A percentile compares a stretch with the other conserved stretches of the same genome.
These are phyloP conservation scores for Ganoderma boninense DNA, from an alignment of 1,284 basidiomycete species.

Conservation along the genomic window DNA sequence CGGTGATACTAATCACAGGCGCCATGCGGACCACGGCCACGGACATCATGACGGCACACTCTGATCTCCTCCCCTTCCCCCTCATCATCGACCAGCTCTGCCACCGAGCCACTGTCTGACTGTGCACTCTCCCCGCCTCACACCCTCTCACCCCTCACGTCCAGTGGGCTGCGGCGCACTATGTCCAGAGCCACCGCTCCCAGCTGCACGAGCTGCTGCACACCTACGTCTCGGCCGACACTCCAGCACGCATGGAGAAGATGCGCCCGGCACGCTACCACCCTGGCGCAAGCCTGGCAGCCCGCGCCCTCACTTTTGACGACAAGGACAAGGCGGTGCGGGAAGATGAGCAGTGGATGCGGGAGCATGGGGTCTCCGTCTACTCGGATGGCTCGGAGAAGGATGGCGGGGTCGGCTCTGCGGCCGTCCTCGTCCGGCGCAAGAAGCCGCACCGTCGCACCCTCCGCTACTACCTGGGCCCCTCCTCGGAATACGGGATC, in stretches of 20 bases:
- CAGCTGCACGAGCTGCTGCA: slow-evolving; percentile 36
- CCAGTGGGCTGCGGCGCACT: slow-evolving; percentile 15
- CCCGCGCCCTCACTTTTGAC: not conserved
- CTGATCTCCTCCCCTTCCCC: slow-evolving; percentile 43
- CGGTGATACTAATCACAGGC: slow-evolving; percentile 44
- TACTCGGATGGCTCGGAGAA: slow-evolving; percentile 35
- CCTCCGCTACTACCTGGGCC: too few relatives aligned
- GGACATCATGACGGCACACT: slow-evolving; percentile 43
- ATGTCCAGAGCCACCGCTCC: slow-evolving; percentile 29
- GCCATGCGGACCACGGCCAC: slow-evolving; percentile 44
- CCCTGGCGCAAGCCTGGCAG: slow-evolving; percentile 3
- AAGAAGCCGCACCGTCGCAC: too few relatives aligned
- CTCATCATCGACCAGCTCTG: slow-evolving; percentile 38
- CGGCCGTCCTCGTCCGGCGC: not conserved
- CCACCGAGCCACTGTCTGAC: slow-evolving; percentile 37
- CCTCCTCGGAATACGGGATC: too few relatives aligned
- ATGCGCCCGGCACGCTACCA: slow-evolving; percentile 23
- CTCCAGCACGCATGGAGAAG: slow-evolving; percentile 17
- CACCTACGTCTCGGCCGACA: slow-evolving; percentile 13
- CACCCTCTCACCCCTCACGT: slow-evolving; percentile 43
- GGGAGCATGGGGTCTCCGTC: slow-evolving; percentile 1
- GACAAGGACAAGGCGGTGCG: slow-evolving; percentile 11
- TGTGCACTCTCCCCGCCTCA: slow-evolving; percentile 41
- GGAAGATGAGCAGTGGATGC: slow-evolving; percentile 4
- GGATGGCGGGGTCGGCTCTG: slow-evolving; percentile 15